phyloP scores from a whole-genome alignment of 352 stramenopile genomes.

The Globisporangium polare region DNA sequence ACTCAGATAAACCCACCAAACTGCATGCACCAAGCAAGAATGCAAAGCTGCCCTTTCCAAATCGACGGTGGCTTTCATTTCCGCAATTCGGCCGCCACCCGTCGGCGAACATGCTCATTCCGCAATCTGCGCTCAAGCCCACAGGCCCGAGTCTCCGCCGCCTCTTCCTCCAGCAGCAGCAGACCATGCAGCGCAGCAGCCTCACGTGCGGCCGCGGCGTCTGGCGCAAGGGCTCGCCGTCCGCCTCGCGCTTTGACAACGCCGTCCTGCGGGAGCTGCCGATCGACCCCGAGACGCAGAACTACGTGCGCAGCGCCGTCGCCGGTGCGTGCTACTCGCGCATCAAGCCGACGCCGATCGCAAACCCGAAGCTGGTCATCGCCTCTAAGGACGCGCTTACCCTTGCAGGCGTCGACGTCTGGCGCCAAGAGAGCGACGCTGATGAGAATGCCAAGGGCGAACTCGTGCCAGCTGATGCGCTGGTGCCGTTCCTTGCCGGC shows the following conservation, averaged over 20 bases:
- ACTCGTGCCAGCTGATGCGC: conserved; percentile 31
- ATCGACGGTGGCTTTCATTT: neutral
- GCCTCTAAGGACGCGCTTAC: conserved; percentile 41
- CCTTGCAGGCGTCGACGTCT: conserved; percentile 58
- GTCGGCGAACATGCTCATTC: conserved; percentile 5
- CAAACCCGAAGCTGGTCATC: conserved; percentile 55
- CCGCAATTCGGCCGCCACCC: neutral
- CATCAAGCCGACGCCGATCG: conserved; percentile 54
- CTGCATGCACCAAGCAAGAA: neutral
- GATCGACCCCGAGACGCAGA: conserved; percentile 45
- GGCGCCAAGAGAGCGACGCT: neutral
- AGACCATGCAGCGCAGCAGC: conserved; percentile 5
- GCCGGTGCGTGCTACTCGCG: conserved; percentile 58
- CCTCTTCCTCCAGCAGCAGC: neutral
- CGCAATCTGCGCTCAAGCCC: conserved; percentile 1
- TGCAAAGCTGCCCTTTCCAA: neutral
- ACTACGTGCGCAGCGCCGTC: conserved; percentile 49
- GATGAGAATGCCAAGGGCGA: conserved; percentile 14
- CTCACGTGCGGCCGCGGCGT: conserved; percentile 20
- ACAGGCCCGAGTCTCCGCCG: neutral
- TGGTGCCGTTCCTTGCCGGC: conserved; percentile 59
- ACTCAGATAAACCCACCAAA: neutral
- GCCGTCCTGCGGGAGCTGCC: conserved; percentile 58
- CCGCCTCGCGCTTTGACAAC: conserved; percentile 48
- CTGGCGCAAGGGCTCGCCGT: conserved; percentile 39